Percentiles rank a stretch among this genome's conserved stretches.
phyloP scores from a whole-genome alignment of 2,329 filamentous ascomycete species.

The Colletotrichum spinosum region DNA sequence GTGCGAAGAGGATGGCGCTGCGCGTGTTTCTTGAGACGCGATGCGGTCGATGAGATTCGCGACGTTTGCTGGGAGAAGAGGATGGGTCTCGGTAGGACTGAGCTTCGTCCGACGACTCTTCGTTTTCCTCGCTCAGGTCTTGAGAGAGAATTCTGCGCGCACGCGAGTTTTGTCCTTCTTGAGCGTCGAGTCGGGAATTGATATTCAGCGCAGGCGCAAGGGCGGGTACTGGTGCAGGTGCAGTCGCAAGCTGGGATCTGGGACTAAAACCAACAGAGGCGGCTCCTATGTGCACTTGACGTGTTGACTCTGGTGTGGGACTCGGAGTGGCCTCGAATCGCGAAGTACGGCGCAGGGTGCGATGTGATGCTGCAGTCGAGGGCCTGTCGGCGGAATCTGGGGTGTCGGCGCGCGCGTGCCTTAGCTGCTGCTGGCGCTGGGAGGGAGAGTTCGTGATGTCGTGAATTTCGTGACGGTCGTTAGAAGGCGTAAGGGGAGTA shows the following conservation, averaged over 20 bases:
- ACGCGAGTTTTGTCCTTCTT: slow-evolving; percentile 40
- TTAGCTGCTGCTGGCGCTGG: slow-evolving; percentile 57
- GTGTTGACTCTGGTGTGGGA: slow-evolving; percentile 52
- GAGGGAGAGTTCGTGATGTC: slow-evolving; percentile 54
- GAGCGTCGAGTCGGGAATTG: slow-evolving; percentile 39
- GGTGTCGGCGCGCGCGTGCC: slow-evolving; percentile 50
- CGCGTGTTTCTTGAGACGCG: slow-evolving; percentile 87
- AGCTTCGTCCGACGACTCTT: slow-evolving; percentile 49
- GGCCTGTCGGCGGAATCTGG: slow-evolving; percentile 54
- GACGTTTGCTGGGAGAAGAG: slow-evolving; percentile 46
- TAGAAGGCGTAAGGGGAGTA: slow-evolving; percentile 52
- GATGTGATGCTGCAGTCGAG: slow-evolving; percentile 56
- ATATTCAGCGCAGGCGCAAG: slow-evolving; percentile 33
- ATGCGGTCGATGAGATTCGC: slow-evolving; percentile 56
- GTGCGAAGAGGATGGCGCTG: slow-evolving; percentile 89
- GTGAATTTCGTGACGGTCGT: slow-evolving; percentile 68
- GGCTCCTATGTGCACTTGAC: slow-evolving; percentile 58
- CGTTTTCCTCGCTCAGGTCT: slow-evolving; percentile 60
- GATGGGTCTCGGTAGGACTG: slow-evolving; percentile 40
- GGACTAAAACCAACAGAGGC: slow-evolving; percentile 62
- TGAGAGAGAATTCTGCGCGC: slow-evolving; percentile 58
- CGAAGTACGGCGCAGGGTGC: slow-evolving; percentile 62
- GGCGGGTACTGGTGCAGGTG: slow-evolving; percentile 41
- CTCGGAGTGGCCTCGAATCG: slow-evolving; percentile 60
- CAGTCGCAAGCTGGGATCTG: slow-evolving; percentile 50